Base-by-base conservation (phyloP, 257 asterid species). In the Primulina tabacum region DNA sequence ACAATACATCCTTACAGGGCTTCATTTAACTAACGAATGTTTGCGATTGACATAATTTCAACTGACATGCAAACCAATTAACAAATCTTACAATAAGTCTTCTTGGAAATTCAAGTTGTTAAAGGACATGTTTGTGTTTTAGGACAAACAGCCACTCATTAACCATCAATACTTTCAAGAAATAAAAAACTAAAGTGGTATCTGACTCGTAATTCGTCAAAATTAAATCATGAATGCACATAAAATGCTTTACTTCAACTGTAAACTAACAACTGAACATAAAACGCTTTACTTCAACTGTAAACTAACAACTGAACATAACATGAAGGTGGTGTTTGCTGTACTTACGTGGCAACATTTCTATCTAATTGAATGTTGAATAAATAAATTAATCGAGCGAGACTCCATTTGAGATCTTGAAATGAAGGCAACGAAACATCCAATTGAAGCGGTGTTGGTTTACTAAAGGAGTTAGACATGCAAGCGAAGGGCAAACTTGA, bases 331-430 rank as follows among this genome's bases (percentile, higher is more conserved):
- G 47, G 20, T 62, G 66, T 71, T 68, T 63, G 65, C 40, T 68
- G 60, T 64, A 75, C 99, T 90, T 85, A 93, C 99, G 84, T 87
- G 80, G 96, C 90, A 72, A 93, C 92, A 71, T 90, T 93, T 86
- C 86, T 87, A 85, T 93, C 99, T 9, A 93, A 88, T 76, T 88
- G 99, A 29, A 86, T 83, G 87, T 93, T 89, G 90, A 93, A 90
- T 73, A 93, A 75, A 85, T 93, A 93, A 67, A 86, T 79, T 58
- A 90, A 74, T 77, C 99, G 87, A 70, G 96, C 82, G 8, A 89
- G 64, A 82, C 67, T 84, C 99, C 97, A 89, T 77, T 78, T 78
- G 84, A 93, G 80, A 68, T 89, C 97, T 79, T 80, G 80, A 64
- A 90, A 53, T 59, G 96, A 81, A 82, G 96, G 91, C 72, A 87